A percentile compares a stretch with the other conserved stretches of the same genome.
Conservation (phyloP, 1,284 basidiomycete species). For the Ceratobasidium sp. region DNA sequence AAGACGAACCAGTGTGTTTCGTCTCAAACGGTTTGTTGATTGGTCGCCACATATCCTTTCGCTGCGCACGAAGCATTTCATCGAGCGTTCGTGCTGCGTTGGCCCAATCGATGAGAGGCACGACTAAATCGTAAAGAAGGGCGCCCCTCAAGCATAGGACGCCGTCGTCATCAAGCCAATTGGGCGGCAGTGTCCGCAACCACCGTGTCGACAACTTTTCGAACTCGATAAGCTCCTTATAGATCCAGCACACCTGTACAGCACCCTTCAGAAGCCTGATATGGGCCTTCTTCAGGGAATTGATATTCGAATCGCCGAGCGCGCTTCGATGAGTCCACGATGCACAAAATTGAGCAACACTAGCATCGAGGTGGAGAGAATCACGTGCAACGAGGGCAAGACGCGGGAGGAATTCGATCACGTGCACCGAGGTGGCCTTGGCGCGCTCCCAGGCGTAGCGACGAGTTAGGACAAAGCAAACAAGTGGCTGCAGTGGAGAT, state of each 20-base stretch:
- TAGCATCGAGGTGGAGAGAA: background rate
- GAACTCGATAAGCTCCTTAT: background rate
- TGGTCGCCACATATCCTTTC: background rate
- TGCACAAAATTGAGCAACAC: background rate
- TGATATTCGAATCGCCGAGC: background rate
- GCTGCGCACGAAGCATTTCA: background rate
- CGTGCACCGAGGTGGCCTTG: background rate
- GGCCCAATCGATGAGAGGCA: slow-evolving; percentile 7
- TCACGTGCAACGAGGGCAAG: background rate
- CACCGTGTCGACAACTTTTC: background rate
- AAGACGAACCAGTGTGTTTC: background rate
- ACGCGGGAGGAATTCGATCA: background rate
- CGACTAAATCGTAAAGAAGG: background rate
- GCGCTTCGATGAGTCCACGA: background rate
- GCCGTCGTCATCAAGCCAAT: background rate
- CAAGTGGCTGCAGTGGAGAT: background rate
- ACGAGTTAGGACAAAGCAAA: background rate
- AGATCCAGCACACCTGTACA: background rate
- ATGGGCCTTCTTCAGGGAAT: background rate
- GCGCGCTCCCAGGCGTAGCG: background rate
- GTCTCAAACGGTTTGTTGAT: background rate
- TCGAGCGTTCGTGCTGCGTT: background rate
- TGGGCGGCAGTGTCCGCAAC: background rate
- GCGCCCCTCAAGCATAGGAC: background rate
- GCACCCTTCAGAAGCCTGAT: background rate